phyloP scores from a whole-genome alignment of 2,329 filamentous ascomycete genomes.

The Sporothrix variecibatus region DNA sequence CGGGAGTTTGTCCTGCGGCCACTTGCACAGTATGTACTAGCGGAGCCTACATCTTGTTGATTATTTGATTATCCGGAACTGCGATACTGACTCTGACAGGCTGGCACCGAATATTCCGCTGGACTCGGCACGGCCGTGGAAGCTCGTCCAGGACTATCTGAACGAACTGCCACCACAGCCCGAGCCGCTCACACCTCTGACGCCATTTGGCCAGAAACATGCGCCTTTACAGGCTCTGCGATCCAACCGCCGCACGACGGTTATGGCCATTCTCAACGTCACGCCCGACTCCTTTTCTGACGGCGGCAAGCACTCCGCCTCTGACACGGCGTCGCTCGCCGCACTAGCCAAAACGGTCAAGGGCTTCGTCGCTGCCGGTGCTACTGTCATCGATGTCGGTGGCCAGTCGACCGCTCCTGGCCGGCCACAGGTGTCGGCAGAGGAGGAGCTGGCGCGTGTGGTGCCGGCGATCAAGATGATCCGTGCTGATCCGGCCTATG shows the following conservation, averaged over 20 bases:
- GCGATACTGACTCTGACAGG: slow-evolving; percentile 38
- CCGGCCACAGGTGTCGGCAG: slow-evolving; percentile 65
- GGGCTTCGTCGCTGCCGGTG: slow-evolving; percentile 66
- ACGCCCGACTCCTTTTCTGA: slow-evolving; percentile 98
- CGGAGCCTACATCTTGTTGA: background rate
- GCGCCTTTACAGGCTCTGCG: slow-evolving; percentile 61
- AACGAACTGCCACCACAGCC: slow-evolving; percentile 55
- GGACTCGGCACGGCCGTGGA: slow-evolving; percentile 59
- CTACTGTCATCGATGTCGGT: slow-evolving; percentile 86
- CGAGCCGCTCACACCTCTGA: slow-evolving; percentile 59
- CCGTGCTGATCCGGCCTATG: slow-evolving; percentile 46
- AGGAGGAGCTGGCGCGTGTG: slow-evolving; percentile 76
- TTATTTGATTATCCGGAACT: no score
- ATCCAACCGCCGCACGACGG: slow-evolving; percentile 63
- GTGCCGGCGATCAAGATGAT: slow-evolving; percentile 77
- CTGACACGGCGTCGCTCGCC: slow-evolving; percentile 44
- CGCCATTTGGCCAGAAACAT: slow-evolving; percentile 53
- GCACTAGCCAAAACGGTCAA: slow-evolving; percentile 60
- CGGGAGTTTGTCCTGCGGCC: slow-evolving; percentile 92
- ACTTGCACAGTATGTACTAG: slow-evolving; percentile 61
- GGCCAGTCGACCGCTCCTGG: slow-evolving; percentile 89
- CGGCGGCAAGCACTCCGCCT: slow-evolving; percentile 64
- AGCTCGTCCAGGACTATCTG: slow-evolving; percentile 61
- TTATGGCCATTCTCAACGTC: slow-evolving; percentile 95
- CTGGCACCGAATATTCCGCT: slow-evolving; percentile 58